phyloP scores from a whole-genome alignment of 768 basidiomycete genomes.

The Russula compacta region DNA sequence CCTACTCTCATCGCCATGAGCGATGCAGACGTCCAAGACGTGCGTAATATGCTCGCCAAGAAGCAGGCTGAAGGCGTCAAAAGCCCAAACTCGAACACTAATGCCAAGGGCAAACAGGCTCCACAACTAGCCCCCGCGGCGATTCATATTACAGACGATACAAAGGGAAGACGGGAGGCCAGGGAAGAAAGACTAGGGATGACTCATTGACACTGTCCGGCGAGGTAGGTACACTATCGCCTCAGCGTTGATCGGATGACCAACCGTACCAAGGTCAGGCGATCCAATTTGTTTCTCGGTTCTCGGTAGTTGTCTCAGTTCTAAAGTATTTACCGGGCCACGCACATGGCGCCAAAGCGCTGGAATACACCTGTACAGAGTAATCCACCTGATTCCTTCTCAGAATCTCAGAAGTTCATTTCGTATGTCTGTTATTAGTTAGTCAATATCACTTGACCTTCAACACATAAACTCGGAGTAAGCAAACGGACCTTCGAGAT shows the following conservation, averaged over 20 bases:
- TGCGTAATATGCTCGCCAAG: slow-evolving; percentile 48
- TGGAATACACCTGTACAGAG: not conserved
- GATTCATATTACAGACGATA: slow-evolving; percentile 26
- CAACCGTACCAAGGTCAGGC: not conserved
- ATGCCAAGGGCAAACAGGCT: slow-evolving; percentile 9
- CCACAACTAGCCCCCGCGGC: slow-evolving; percentile 4
- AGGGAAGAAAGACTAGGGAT: slow-evolving; percentile 29
- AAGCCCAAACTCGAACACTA: not conserved
- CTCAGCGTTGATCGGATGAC: not conserved
- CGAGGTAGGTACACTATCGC: not conserved
- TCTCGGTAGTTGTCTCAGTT: no score
- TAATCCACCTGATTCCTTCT: not conserved
- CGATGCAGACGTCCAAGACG: slow-evolving; percentile 71
- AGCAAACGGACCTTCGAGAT: slow-evolving; percentile 49
- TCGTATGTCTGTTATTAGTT: slow-evolving; percentile 2
- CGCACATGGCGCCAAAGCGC: not conserved
- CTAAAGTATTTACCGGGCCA: no score
- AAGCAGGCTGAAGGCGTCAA: slow-evolving; percentile 22
- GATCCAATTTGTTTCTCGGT: no score
- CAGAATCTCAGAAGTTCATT: not conserved
- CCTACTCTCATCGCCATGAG: slow-evolving; percentile 72
- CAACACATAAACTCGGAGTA: not conserved
- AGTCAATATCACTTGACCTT: not conserved
- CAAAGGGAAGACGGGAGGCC: slow-evolving; percentile 29
- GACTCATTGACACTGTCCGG: not conserved